Percentiles rank a stretch among this genome's conserved stretches.
Conservation (phyloP, 2,329 filamentous ascomycete species). For the Trichoderma sp. region DNA sequence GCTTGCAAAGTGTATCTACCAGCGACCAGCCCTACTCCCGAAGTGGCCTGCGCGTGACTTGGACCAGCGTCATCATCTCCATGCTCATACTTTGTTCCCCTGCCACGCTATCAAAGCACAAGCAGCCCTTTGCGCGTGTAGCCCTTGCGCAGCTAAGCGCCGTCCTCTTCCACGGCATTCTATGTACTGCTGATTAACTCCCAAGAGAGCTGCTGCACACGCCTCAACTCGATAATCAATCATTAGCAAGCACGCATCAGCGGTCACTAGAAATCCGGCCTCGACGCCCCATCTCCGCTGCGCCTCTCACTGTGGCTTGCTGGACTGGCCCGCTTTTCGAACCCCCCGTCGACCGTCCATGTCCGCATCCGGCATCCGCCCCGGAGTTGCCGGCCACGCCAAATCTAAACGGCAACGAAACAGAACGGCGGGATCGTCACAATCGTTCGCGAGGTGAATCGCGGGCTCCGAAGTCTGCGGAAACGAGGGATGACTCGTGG, state of each 20-base stretch:
- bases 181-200: slow-evolving; percentile 1
- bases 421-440: slow-evolving; percentile 17
- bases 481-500: slow-evolving; percentile 18
- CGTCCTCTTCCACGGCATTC: slow-evolving; percentile 3
- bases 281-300: slow-evolving; percentile 25
- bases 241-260: slow-evolving; percentile 18
- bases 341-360: slow-evolving; percentile 28
- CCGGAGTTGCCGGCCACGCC: slow-evolving; percentile 27
- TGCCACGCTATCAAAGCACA: slow-evolving; percentile 6
- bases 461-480: slow-evolving; percentile 13
- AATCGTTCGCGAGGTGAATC: slow-evolving; percentile 12
- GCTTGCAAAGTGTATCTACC: slow-evolving; percentile 4
- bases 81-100: not conserved
- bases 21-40: slow-evolving; percentile 9
- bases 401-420: slow-evolving; percentile 24
- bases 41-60: slow-evolving; percentile 17
- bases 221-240: slow-evolving; percentile 7
- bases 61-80: slow-evolving; percentile 20
- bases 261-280: slow-evolving; percentile 20
- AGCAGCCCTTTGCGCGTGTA: not conserved
- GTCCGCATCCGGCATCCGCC: slow-evolving; percentile 29
- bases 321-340: slow-evolving; percentile 17
- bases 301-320: slow-evolving; percentile 28
- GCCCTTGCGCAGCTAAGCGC: not conserved
- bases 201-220: slow-evolving; percentile 12